Conservation (phyloP, 345 rosid genomes). For the Hibiscus trionum region DNA sequence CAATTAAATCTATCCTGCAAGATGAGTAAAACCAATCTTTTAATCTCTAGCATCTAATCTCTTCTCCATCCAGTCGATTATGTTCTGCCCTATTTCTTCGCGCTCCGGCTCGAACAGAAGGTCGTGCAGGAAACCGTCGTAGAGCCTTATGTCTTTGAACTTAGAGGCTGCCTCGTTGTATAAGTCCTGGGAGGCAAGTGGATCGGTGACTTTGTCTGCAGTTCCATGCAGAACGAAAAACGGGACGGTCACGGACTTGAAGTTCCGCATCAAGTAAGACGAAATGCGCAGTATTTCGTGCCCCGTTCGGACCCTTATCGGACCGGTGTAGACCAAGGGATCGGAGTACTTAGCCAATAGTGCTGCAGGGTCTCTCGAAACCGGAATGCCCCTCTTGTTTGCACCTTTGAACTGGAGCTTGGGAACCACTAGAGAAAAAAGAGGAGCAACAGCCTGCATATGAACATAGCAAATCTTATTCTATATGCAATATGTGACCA, state of each 20-base stretch:
- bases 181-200: conserved; percentile 80
- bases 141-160: conserved; percentile 82
- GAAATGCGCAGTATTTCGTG: conserved; percentile 83
- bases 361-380: conserved; percentile 88
- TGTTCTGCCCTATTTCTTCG: conserved; percentile 68
- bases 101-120: conserved; percentile 89
- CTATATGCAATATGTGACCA: too few relatives aligned
- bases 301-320: conserved; percentile 93
- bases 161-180: conserved; percentile 69
- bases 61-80: conserved; percentile 83
- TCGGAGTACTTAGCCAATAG: conserved; percentile 78
- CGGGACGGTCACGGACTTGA: conserved; percentile 61
- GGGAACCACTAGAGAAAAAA: conserved; percentile 79
- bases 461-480: background rate
- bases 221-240: conserved; percentile 94
- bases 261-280: conserved; percentile 58
- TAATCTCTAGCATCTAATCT: conserved; percentile 24
- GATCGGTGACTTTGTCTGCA: conserved; percentile 86
- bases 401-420: conserved; percentile 94
- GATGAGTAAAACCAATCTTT: background rate
- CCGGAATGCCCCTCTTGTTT: conserved; percentile 97
- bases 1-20: background rate
- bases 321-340: conserved; percentile 95
- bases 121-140: conserved; percentile 85
- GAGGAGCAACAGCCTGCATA: conserved; percentile 81